These are phyloP conservation scores for Linnemannia schmuckeri DNA, from an alignment of 192 early-diverging fungal genomes.

Conservation along the genomic window DNA sequence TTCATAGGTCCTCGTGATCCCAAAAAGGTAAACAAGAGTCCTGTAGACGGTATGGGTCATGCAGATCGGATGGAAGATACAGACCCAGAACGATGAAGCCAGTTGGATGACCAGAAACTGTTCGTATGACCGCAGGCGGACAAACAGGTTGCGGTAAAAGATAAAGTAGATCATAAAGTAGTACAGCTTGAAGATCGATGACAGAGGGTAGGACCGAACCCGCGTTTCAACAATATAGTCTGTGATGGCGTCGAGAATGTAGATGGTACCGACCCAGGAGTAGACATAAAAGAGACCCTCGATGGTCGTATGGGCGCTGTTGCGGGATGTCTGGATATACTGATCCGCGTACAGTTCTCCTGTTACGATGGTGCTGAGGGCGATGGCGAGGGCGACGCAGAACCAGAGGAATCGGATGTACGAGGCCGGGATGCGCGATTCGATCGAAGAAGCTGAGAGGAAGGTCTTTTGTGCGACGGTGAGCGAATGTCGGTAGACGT, in stretches of 20 bases:
- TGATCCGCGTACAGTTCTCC: slow-evolving; percentile 78
- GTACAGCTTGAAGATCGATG: slow-evolving; percentile 79
- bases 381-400: slow-evolving; percentile 76
- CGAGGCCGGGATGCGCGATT: slow-evolving; percentile 71
- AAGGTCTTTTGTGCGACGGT: slow-evolving; percentile 71
- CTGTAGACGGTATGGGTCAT: slow-evolving; percentile 74
- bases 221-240: slow-evolving; percentile 74
- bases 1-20: slow-evolving; percentile 72
- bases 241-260: slow-evolving; percentile 74
- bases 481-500: slow-evolving; percentile 61
- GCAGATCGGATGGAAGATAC: slow-evolving; percentile 78
- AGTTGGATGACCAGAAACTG: slow-evolving; percentile 77
- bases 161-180: slow-evolving; percentile 88
- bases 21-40: slow-evolving; percentile 63
- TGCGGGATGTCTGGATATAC: slow-evolving; percentile 61
- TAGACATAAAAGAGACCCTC: slow-evolving; percentile 82
- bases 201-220: slow-evolving; percentile 76
- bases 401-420: slow-evolving; percentile 86
- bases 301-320: slow-evolving; percentile 63
- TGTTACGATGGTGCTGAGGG: slow-evolving; percentile 73
- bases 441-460: slow-evolving; percentile 56
- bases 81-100: slow-evolving; percentile 80
- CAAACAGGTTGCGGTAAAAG: slow-evolving; percentile 85
- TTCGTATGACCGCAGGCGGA: slow-evolving; percentile 74
- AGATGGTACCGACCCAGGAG: slow-evolving; percentile 78